Conservation (phyloP, 805 yeast genomes). For the Candida vaughaniae region DNA sequence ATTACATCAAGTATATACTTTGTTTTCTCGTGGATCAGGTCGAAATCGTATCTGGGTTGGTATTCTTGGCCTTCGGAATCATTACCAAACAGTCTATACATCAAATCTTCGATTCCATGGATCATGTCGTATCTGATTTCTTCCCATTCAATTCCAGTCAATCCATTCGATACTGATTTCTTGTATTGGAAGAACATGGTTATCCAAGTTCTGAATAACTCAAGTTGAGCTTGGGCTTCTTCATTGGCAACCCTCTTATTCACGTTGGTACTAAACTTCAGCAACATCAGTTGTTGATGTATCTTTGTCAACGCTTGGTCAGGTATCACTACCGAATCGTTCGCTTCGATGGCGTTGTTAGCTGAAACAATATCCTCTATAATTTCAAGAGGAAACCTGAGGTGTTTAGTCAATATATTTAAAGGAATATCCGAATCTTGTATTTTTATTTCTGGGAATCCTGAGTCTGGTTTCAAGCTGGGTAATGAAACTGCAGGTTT, state of each 20-base stretch:
- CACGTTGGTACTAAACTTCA: background rate
- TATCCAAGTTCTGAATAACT: constrained; percentile 29
- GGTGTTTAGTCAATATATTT: constrained; percentile 5
- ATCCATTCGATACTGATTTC: constrained; percentile 32
- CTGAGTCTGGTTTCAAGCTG: background rate
- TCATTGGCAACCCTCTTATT: background rate
- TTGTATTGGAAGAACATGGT: constrained; percentile 36
- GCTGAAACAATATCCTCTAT: constrained; percentile 15
- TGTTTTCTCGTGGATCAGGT: constrained; percentile 30
- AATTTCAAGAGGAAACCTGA: constrained; percentile 24
- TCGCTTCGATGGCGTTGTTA: constrained; percentile 1
- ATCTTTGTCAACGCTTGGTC: constrained; percentile 18
- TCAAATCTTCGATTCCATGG: constrained; percentile 34
- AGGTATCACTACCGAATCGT: constrained; percentile 4
- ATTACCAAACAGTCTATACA: constrained; percentile 20
- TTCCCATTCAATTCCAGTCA: constrained; percentile 44
- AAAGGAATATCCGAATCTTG: constrained; percentile 3
- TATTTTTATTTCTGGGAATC: constrained; percentile 1
- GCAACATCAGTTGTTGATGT: constrained; percentile 16
- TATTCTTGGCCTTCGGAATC: constrained; percentile 1
- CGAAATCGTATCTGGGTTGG: constrained; percentile 32
- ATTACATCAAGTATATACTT: constrained; percentile 15
- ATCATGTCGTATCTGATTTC: constrained; percentile 37
- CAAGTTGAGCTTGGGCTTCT: constrained; percentile 15
- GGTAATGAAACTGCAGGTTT: background rate